These are phyloP conservation scores for Colletotrichum caudatum DNA, from an alignment of 2,329 filamentous ascomycete species.

Conservation along the genomic window DNA sequence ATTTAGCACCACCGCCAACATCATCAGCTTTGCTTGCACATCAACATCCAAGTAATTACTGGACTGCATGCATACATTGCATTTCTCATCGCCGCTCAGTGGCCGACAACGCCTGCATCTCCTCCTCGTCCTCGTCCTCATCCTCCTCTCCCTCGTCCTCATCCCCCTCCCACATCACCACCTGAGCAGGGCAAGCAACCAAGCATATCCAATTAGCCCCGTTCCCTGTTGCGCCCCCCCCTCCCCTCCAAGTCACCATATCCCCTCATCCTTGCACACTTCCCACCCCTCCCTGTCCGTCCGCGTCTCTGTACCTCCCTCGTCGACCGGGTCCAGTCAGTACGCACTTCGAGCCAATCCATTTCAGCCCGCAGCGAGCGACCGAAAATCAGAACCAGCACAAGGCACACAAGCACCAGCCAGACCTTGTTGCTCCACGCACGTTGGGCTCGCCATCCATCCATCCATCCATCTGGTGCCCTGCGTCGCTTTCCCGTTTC, in stretches of 20 bases:
- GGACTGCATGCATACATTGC: background rate
- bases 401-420: conserved; percentile 9
- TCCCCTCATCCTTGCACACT: conserved; percentile 27
- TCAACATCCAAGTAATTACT: conserved; percentile 3
- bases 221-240: conserved; percentile 29
- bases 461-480: conserved; percentile 33
- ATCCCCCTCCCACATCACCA: background rate
- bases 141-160: background rate
- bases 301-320: conserved; percentile 32
- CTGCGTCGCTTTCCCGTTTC: conserved; percentile 37
- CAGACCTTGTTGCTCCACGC: conserved; percentile 34
- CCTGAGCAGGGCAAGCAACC: conserved; percentile 20
- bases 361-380: conserved; percentile 15
- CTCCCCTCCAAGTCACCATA: conserved; percentile 33
- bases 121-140: background rate
- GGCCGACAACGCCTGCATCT: background rate
- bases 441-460: conserved; percentile 18
- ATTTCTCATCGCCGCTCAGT: conserved; percentile 1
- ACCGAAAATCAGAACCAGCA: conserved; percentile 12
- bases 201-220: conserved; percentile 33
- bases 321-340: conserved; percentile 27
- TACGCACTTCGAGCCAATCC: conserved; percentile 18
- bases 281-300: conserved; percentile 23
- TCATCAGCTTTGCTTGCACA: background rate
- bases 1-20: background rate